phyloP scores from a whole-genome alignment of 805 yeast genomes.

The Debaryomyces prosopidis region DNA sequence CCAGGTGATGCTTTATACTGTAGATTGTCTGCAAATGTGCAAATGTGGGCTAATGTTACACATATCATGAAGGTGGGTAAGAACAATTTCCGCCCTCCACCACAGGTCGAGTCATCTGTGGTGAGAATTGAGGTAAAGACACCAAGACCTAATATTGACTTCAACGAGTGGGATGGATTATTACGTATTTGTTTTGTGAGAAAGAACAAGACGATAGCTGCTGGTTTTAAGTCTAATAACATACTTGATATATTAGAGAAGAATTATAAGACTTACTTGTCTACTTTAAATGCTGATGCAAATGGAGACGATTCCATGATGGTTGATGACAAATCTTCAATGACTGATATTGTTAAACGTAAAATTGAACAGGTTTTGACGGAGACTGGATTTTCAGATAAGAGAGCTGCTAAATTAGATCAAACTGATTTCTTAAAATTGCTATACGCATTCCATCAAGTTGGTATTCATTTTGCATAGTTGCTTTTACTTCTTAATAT shows the following conservation, averaged over 20 bases:
- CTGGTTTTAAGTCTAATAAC: slow-evolving; percentile 84
- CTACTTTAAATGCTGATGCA: slow-evolving; percentile 49
- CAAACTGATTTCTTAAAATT: slow-evolving; percentile 89
- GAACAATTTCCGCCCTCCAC: slow-evolving; percentile 97
- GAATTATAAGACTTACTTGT: slow-evolving; percentile 79
- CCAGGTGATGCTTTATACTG: slow-evolving; percentile 96
- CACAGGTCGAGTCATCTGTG: slow-evolving; percentile 96
- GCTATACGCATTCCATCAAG: slow-evolving; percentile 92
- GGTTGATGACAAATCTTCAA: slow-evolving; percentile 42
- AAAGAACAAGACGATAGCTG: slow-evolving; percentile 88
- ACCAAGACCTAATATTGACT: slow-evolving; percentile 94
- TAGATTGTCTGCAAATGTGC: slow-evolving; percentile 93
- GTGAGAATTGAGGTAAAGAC: slow-evolving; percentile 88
- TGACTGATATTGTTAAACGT: slow-evolving; percentile 54
- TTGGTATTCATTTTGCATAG: slow-evolving; percentile 93
- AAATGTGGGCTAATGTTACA: slow-evolving; percentile 99
- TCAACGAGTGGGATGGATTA: slow-evolving; percentile 95
- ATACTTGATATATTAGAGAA: slow-evolving; percentile 80
- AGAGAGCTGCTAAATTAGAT: slow-evolving; percentile 91
- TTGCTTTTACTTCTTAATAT: slow-evolving; percentile 4
- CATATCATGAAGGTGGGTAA: slow-evolving; percentile 98
- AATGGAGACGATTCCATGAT: slow-evolving; percentile 38
- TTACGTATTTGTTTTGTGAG: slow-evolving; percentile 89
- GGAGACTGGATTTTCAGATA: slow-evolving; percentile 79
- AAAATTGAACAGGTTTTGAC: slow-evolving; percentile 72